A percentile compares a stretch with the other conserved stretches of the same genome.
Evolutionary conservation across 139 green algal genomes (phyloP).

Genomic region (Asterochloris sp.): DNA sequence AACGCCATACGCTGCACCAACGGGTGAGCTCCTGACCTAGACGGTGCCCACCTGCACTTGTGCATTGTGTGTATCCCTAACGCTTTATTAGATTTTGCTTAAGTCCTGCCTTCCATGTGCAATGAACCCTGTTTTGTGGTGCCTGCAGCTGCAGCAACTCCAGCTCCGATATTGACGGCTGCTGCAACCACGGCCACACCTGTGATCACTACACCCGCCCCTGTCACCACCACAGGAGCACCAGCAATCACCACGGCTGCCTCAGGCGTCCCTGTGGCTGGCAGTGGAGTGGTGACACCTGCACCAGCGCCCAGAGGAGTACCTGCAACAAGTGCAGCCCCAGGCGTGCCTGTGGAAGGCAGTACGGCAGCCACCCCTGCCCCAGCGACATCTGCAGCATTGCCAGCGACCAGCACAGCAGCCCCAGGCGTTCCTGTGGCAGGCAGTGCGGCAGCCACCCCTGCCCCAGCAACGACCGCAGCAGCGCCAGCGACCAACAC

Average conservation of each 20-base stretch:
- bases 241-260: not conserved
- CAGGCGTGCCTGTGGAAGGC: not conserved
- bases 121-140: not conserved
- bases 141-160: not conserved
- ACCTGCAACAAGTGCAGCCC: not conserved
- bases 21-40: not conserved
- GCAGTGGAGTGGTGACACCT: not conserved
- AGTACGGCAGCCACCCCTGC: not conserved
- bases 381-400: not conserved
- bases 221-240: not conserved
- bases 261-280: not conserved
- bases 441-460: not conserved
- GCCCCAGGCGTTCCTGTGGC: not conserved
- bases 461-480: not conserved
- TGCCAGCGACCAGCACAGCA: not conserved
- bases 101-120: no score
- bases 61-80: no score
- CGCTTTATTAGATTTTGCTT: no score
- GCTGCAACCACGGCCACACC: not conserved
- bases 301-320: not conserved
- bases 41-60: no score
- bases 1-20: not conserved
- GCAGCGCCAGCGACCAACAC: not conserved
- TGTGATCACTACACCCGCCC: not conserved
- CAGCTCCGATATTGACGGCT: not conserved